Evolutionary conservation across 2,329 filamentous ascomycete genomes (phyloP), one percentile per base, ranked within the genome.

Genomic region (Amesomyces nigricolor): DNA sequence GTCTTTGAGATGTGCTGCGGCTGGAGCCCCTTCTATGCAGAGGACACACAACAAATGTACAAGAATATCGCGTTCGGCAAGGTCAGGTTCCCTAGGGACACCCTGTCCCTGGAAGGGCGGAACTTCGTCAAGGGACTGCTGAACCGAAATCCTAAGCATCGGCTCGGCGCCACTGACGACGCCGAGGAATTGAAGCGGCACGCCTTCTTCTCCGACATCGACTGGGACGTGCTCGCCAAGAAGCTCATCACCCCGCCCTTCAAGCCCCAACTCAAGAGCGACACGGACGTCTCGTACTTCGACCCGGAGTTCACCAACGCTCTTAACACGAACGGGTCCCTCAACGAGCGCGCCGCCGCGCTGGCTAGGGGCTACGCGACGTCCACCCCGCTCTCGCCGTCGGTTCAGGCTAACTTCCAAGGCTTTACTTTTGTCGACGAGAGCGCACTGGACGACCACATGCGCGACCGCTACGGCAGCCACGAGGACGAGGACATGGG

Each of bases 1-100:
- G 94, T 99, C 1, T 99, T 99, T 66, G 94, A 99, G 72, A 99
- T 99, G 94, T 99, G 94, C 76, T 99, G 94, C 66, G 94, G 94
- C 35, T 99, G 94, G 94, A 96, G 91, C 66, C 94, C 94, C 0
- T 99, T 99, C 74, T 99, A 97, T 65, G 94, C 94, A 54, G 94
- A 99, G 68, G 94, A 99, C 68, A 99, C 94, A 0, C 94, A 99
- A 72, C 94, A 99, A 71, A 99, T 99, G 94, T 99, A 99, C 78
- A 99, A 99, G 78, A 99, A 99, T 75, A 99, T 99, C 69, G 94
- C 94, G 0, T 99, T 99, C 68, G 94, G 94, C 69, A 99, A 99
- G 70, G 94, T 99, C 56, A 82, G 94, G 58, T 99, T 99, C 71
- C 94, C 94, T 7, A 83, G 91, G 62, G 94, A 99, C 71, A 95